Base-by-base conservation (phyloP, 2,329 filamentous ascomycete species). In the Periconia sp. region DNA sequence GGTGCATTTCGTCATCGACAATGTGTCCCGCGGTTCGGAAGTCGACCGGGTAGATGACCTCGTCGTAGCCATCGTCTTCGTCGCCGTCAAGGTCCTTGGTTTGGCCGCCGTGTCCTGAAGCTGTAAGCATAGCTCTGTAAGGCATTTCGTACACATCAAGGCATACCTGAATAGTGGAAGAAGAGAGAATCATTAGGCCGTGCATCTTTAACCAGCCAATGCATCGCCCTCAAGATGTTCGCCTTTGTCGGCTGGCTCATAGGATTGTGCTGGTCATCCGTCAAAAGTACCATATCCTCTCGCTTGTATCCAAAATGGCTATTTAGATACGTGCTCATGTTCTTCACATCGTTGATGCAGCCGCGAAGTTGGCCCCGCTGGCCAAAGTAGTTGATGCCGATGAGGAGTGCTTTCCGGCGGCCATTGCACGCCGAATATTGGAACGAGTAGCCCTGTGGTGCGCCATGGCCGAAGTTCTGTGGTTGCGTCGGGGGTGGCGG, bases 201-300 rank as follows among this genome's bases (percentile, higher is more conserved):
- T 4, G 92, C 92, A 65, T 96, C 92, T 73, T 96, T 96, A 44
- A 96, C 90, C 15, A 97, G 76, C 92, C 92, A 97, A 68, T 96
- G 92, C 92, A 97, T 97, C 21, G 92, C 92, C 39, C 92, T 83
- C 25, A 97, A 72, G 42, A 97, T 95, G 66, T 97, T 97, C 56
- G 89, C 88, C 71, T 96, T 96, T 4, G 91, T 96, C 7, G 92
- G 92, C 73, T 96, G 90, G 72, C 90, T 95, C 88, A 96, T 95
- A 18, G 90, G 89, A 60, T 96, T 96, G 69, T 96, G 90, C 74
- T 96, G 92, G 68, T 97, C 92, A 66, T 97, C 92, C 26, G 92
- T 96, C 67, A 97, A 80, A 50, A 94, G 86, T 15, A 97, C 92
- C 92, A 97, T 97, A 65, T 97, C 92, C 71, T 96, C 92, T 45